These are phyloP conservation scores for Coprinopsis marcescibilis DNA, from an alignment of 768 basidiomycete species.

Conservation along the genomic window DNA sequence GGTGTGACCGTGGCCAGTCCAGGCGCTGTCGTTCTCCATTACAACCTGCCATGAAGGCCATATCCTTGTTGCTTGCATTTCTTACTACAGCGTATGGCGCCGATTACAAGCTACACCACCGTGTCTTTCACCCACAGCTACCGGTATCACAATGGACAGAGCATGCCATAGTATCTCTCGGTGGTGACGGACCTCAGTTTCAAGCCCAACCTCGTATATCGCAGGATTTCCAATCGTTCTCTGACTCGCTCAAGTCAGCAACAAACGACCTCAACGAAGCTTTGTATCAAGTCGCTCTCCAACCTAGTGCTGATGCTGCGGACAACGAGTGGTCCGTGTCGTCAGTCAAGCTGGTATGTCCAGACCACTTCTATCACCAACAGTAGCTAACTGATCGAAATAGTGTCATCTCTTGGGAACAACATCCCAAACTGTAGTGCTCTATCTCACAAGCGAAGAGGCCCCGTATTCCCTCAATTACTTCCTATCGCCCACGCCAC, in stretches of 20 bases:
- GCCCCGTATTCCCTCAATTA: constrained; percentile 67
- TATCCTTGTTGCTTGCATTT: constrained; percentile 11
- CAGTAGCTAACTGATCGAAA: constrained; percentile 7
- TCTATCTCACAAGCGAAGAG: constrained; percentile 43
- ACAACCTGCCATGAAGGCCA: constrained; percentile 15
- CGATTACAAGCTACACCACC: constrained; percentile 38
- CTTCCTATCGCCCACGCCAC: constrained; percentile 63
- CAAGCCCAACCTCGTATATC: constrained; percentile 29
- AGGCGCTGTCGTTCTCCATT: too few species aligned
- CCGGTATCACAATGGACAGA: constrained; percentile 32
- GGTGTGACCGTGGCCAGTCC: too few species aligned
- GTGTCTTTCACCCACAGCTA: constrained; percentile 44
- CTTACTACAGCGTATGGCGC: constrained; percentile 19
- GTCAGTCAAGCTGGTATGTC: constrained; percentile 55
- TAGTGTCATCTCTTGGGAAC: constrained; percentile 65
- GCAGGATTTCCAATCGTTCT: constrained; percentile 22
- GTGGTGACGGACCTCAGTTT: too few species aligned
- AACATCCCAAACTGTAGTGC: constrained; percentile 48
- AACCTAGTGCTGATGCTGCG: constrained; percentile 34
- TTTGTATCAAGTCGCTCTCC: constrained; percentile 71
- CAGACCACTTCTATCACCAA: constrained; percentile 9
- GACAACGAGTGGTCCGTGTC: constrained; percentile 50
- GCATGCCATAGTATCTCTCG: constrained; percentile 36
- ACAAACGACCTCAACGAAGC: constrained; percentile 33
- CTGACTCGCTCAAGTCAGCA: constrained; percentile 29